Evolutionary conservation across 1,284 basidiomycete genomes (phyloP), one percentile per base, ranked within the genome.

Genomic region (Sphaerobolus stellatus): DNA sequence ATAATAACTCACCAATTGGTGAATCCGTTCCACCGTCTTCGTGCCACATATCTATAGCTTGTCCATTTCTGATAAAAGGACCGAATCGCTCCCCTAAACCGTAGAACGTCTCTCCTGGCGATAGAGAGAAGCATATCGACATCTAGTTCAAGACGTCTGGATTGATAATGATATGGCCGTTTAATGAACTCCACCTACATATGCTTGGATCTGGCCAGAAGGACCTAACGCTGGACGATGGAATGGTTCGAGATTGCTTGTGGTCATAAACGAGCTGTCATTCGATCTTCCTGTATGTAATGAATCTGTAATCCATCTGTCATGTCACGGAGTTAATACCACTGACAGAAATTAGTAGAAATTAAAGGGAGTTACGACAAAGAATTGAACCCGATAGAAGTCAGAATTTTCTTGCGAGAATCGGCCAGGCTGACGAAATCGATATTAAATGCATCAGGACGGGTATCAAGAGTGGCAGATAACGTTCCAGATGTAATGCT

Each of bases 51-150:
- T 78, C 82, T 46, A 89, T 73, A 11, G 76, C 69, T 64, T 84
- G 83, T 36, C 83, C 88, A 62, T 90, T 90, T 74, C 89, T 90
- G 8, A 87, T 77, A 56, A 89, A 84, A 18, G 85, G 75, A 1
- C 84, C 84, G 64, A 90, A 89, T 58, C 87, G 82, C 65, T 86
- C 82, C 47, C 88, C 87, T 20, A 89, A 72, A 11, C 87, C 86
- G 64, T 89, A 89, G 16, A 89, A 75, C 25, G 83, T 75, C 68
- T 89, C 86, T 30, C 85, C 86, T 0, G 86, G 84, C 14, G 82
- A 81, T 11, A 87, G n/a, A 5, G 48, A 50, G 30, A 50, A 50
- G 16, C 18, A 50, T 3, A 50, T 4, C n/a, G 48, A n/a, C 48
- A 50, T 50, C 48, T 50, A 34, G n/a, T 48, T 31, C 29, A n/a